Evolutionary conservation across 2,329 filamentous ascomycete genomes (phyloP), one percentile per base, ranked within the genome.

Genomic region (Phaeoacremonium minimum): DNA sequence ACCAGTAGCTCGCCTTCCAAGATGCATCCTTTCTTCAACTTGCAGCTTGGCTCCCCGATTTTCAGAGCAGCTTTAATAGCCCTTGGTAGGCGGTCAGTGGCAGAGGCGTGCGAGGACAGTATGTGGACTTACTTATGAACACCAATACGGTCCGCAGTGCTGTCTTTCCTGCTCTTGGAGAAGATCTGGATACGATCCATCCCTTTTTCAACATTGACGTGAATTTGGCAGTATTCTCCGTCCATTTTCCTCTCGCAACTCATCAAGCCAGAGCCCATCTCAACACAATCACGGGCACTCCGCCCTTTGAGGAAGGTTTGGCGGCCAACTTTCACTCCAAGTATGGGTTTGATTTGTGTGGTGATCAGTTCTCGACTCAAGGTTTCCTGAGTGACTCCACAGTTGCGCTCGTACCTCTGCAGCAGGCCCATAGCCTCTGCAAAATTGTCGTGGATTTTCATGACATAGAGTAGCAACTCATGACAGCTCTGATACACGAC

Each of bases 121-220:
- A n/a, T n/a, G n/a, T n/a, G n/a, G n/a, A 49, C 64, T 47, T 53
- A 75, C 73, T 53, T 52, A 44, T 85, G 80, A 15, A 94, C 57
- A 2, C 65, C 67, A 9, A 57, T 48, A 20, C 85, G 75, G 55
- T 95, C 89, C 35, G 64, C 53, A 0, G 88, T 95, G 30, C 88
- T 91, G 46, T 95, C 87, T 54, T 93, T 94, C 40, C 89, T 87
- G 50, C 87, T 93, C 55, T 95, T 96, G 8, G 88, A 94, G 54
- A 93, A 95, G 18, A 95, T 91, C 44, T 84, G 82, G 18, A 95
- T 78, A 32, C 69, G 74, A 1, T 71, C 53, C 2, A 40, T 53
- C 13, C 63, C 63, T 33, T 74, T 77, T 7, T 65, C 64, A 6
- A 86, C 63, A 51, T 94, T 80, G 28, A 95, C 66, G 50, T 95